phyloP scores from a whole-genome alignment of 148 eudicot genomes.

The Spergularia bocconei region DNA sequence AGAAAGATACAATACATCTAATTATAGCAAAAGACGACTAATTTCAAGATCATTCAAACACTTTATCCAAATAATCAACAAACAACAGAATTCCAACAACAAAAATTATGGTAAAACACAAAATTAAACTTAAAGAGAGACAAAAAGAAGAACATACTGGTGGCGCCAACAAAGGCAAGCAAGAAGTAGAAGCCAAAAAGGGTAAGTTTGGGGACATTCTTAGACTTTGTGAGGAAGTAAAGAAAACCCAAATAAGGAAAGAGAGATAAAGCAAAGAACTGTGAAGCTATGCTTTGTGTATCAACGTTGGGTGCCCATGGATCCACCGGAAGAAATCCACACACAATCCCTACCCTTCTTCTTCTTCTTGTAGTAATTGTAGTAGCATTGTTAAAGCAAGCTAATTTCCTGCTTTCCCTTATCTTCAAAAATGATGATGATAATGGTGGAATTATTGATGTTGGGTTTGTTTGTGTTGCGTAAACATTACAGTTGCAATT shows the following conservation, averaged over 20 bases:
- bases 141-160: slow-evolving; percentile 54
- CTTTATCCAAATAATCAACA: background rate
- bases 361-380: slow-evolving; percentile 16
- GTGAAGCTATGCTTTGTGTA: slow-evolving; percentile 91
- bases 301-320: slow-evolving; percentile 95
- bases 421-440: slow-evolving; percentile 19
- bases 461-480: slow-evolving; percentile 13
- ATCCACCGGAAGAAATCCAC: slow-evolving; percentile 65
- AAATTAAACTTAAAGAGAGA: background rate
- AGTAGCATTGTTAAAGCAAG: background rate
- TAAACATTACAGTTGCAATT: slow-evolving; percentile 21
- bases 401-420: slow-evolving; percentile 16
- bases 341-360: slow-evolving; percentile 32
- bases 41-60: background rate
- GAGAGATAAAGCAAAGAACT: slow-evolving; percentile 87
- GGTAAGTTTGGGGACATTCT: slow-evolving; percentile 84
- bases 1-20: background rate
- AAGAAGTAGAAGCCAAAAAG: slow-evolving; percentile 97
- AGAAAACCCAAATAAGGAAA: slow-evolving; percentile 93
- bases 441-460: slow-evolving; percentile 11
- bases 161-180: slow-evolving; percentile 98
- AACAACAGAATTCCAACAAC: background rate
- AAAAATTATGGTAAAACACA: background rate
- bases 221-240: slow-evolving; percentile 84
- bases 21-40: background rate